These are phyloP conservation scores for Hirsutella thompsonii DNA, from an alignment of 2,329 filamentous ascomycete genomes.

Conservation along the genomic window DNA sequence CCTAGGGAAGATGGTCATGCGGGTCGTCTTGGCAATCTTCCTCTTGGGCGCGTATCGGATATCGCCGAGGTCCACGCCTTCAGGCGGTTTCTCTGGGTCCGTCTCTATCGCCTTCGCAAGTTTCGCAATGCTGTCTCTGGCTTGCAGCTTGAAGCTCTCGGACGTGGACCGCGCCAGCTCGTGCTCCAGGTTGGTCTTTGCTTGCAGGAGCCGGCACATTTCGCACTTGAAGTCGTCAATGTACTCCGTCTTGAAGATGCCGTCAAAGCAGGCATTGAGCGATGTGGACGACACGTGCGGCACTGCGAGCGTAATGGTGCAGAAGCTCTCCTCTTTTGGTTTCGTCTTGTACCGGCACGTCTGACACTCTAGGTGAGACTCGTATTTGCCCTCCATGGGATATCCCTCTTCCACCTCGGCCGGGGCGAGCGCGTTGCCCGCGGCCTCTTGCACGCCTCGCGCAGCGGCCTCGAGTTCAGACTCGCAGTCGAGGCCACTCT, in stretches of 20 bases:
- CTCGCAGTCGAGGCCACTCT: constrained; percentile 1
- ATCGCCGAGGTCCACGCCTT: constrained; percentile 63
- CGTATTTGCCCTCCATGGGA: constrained; percentile 80
- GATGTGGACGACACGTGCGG: constrained; percentile 72
- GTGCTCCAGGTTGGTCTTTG: constrained; percentile 48
- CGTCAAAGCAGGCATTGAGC: constrained; percentile 80
- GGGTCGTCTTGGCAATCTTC: constrained; percentile 75
- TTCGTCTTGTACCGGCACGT: constrained; percentile 84
- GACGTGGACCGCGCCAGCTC: constrained; percentile 44
- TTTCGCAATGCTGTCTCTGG: constrained; percentile 47
- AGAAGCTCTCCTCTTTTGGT: constrained; percentile 72
- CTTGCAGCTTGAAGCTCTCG: constrained; percentile 32
- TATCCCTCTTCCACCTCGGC: constrained; percentile 57
- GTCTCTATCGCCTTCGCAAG: constrained; percentile 59
- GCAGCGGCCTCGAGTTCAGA: constrained; percentile 5
- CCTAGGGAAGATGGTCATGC: constrained; percentile 78
- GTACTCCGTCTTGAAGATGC: constrained; percentile 85
- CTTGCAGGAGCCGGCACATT: constrained; percentile 76
- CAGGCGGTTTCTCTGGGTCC: constrained; percentile 67
- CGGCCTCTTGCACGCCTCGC: neutral
- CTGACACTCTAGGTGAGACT: constrained; percentile 91
- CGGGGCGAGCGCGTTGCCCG: constrained; percentile 7
- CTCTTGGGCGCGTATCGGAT: constrained; percentile 63
- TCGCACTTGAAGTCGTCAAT: constrained; percentile 98
- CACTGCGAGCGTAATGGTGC: constrained; percentile 83